Percentiles rank a stretch among this genome's conserved stretches.
These are phyloP conservation scores for Picochlorum costavermella DNA, from an alignment of 139 green algal species.

Conservation along the genomic window DNA sequence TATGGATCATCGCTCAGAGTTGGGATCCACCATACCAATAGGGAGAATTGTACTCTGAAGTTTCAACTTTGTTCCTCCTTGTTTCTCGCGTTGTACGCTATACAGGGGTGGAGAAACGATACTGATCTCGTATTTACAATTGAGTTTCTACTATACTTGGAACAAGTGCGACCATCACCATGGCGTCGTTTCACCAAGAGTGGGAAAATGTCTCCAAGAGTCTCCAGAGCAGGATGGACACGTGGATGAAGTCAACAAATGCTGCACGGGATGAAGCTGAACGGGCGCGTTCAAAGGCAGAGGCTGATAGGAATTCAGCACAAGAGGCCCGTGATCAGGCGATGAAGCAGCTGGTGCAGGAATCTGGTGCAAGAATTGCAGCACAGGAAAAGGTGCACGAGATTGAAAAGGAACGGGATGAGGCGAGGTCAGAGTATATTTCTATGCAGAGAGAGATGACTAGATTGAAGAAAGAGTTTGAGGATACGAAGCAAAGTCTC, in stretches of 20 bases:
- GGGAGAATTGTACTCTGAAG: no score
- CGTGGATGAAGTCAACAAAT: slow-evolving; percentile 6
- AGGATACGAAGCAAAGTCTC: not conserved
- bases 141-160: no score
- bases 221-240: not conserved
- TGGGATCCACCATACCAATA: no score
- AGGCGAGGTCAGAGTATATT: not conserved
- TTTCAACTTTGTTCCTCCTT: no score
- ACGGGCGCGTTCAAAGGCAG: slow-evolving; percentile 6
- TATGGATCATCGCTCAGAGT: no score
- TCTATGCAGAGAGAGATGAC: not conserved
- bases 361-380: slow-evolving; percentile 4
- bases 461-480: not conserved
- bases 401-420: not conserved
- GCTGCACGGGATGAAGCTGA: slow-evolving; percentile 14
- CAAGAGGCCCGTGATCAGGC: slow-evolving; percentile 9
- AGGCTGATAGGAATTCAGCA: slow-evolving; percentile 11
- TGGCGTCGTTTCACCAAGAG: not conserved
- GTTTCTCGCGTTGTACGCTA: no score
- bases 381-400: slow-evolving; percentile 10
- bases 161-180: no score
- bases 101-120: no score
- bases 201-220: not conserved
- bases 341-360: slow-evolving; percentile 11
- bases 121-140: no score